These are phyloP conservation scores for Brasenia schreberi DNA, from an alignment of 164 flowering plant genomes.

Conservation along the genomic window DNA sequence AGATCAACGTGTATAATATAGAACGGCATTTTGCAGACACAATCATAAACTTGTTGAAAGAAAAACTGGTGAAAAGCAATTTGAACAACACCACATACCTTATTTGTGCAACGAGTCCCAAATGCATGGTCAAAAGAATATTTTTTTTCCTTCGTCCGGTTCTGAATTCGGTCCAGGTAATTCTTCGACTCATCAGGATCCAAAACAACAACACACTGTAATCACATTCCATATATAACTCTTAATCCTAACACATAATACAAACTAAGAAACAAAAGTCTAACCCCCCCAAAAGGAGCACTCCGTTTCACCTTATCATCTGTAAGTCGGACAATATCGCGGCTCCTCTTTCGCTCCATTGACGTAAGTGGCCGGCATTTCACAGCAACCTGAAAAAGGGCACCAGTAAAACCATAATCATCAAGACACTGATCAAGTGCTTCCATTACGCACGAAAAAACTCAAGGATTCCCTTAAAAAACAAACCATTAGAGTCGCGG, in stretches of 20 bases:
- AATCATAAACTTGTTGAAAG: too few relatives aligned
- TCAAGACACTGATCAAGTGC: not conserved
- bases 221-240: not conserved
- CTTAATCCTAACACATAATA: not conserved
- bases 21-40: too few relatives aligned
- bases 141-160: slow-evolving; percentile 63
- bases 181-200: slow-evolving; percentile 84
- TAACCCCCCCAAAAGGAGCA: not conserved
- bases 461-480: not conserved
- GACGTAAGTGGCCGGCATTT: slow-evolving; percentile 65
- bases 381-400: slow-evolving; percentile 49
- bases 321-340: slow-evolving; percentile 58
- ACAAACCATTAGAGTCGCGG: slow-evolving; percentile 62
- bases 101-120: slow-evolving; percentile 51
- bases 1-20: too few relatives aligned
- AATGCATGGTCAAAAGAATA: slow-evolving; percentile 76
- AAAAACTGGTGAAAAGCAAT: too few relatives aligned
- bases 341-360: slow-evolving; percentile 29
- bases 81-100: slow-evolving; percentile 22
- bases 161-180: slow-evolving; percentile 73
- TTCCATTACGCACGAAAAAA: not conserved
- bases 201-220: slow-evolving; percentile 61
- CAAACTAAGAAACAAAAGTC: not conserved
- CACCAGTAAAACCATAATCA: not conserved
- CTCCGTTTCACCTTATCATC: slow-evolving; percentile 39